Conservation (phyloP, 805 yeast species). For the Candida nemodendra region DNA sequence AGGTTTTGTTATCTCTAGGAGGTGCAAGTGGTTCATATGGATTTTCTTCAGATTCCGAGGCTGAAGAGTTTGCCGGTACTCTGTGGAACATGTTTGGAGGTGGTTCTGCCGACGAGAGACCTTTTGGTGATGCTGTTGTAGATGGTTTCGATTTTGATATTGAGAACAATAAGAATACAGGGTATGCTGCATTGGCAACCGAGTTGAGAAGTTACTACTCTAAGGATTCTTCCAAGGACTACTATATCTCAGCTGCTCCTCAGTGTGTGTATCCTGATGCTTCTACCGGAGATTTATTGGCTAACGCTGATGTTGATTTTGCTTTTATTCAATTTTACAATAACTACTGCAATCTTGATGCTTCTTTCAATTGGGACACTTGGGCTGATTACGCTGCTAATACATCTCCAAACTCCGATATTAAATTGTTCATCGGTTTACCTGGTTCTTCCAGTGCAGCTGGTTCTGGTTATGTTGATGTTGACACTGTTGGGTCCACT, state of each 20-base stretch:
- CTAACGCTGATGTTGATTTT: slow-evolving; percentile 65
- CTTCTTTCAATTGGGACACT: slow-evolving; percentile 59
- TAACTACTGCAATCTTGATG: slow-evolving; percentile 65
- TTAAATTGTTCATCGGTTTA: slow-evolving; percentile 71
- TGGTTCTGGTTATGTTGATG: slow-evolving; percentile 53
- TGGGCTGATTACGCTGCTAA: slow-evolving; percentile 66
- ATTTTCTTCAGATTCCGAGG: slow-evolving; percentile 49
- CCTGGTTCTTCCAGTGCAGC: slow-evolving; percentile 59
- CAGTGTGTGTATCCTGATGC: slow-evolving; percentile 90
- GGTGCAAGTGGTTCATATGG: slow-evolving; percentile 67
- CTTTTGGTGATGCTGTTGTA: slow-evolving; percentile 69
- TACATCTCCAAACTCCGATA: slow-evolving; percentile 63
- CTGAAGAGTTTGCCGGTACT: slow-evolving; percentile 56
- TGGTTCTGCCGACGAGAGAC: slow-evolving; percentile 48
- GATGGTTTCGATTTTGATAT: slow-evolving; percentile 85
- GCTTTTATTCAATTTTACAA: slow-evolving; percentile 89
- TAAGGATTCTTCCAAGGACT: slow-evolving; percentile 46
- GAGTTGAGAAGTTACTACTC: slow-evolving; percentile 43
- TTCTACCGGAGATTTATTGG: slow-evolving; percentile 39
- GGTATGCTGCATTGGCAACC: slow-evolving; percentile 63
- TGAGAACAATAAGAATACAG: slow-evolving; percentile 57
- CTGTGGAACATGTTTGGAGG: slow-evolving; percentile 65
- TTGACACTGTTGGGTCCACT: slow-evolving; percentile 36
- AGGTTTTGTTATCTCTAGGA: slow-evolving; percentile 73
- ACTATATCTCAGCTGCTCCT: slow-evolving; percentile 86